phyloP scores from a whole-genome alignment of 129 eudicot species.

The Chrysanthemum lavandulifolium region DNA sequence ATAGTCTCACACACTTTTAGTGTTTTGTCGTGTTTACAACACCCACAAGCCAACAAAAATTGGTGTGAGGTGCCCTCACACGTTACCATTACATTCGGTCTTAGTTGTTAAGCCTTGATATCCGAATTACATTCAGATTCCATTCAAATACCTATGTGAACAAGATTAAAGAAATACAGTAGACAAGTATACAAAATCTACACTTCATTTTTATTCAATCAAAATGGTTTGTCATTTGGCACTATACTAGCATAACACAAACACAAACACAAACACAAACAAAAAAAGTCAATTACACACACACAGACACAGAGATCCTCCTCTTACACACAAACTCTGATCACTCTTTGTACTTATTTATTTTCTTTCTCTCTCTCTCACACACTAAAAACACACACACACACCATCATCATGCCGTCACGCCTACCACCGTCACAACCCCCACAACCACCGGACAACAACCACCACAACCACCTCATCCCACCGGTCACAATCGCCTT shows the following conservation, averaged over 20 bases:
- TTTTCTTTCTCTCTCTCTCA: conserved; percentile 11
- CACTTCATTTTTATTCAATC: background rate
- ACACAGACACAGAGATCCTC: conserved; percentile 23
- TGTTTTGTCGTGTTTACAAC: too few relatives aligned
- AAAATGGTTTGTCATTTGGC: conserved; percentile 15
- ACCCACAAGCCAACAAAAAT: too few relatives aligned
- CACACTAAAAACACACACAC: background rate
- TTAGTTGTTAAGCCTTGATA: too few relatives aligned
- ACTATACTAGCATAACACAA: background rate
- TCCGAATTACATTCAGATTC: too few relatives aligned
- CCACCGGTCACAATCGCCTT: conserved; percentile 52
- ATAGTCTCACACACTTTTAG: too few relatives aligned
- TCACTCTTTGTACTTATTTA: conserved; percentile 19
- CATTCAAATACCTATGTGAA: too few relatives aligned
- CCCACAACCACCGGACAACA: conserved; percentile 34
- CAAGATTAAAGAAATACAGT: too few relatives aligned
- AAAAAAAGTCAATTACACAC: conserved; percentile 25
- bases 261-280: background rate
- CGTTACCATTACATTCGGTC: too few relatives aligned
- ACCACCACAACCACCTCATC: conserved; percentile 20
- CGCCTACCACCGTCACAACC: conserved; percentile 38
- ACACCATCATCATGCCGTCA: conserved; percentile 57
- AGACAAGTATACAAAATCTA: too few relatives aligned
- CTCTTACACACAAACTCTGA: conserved; percentile 9
- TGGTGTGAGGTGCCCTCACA: too few relatives aligned